Evolutionary conservation across 495 filamentous ascomycete genomes (phyloP).

Genomic region (Pyrenopolyporus hunteri): DNA sequence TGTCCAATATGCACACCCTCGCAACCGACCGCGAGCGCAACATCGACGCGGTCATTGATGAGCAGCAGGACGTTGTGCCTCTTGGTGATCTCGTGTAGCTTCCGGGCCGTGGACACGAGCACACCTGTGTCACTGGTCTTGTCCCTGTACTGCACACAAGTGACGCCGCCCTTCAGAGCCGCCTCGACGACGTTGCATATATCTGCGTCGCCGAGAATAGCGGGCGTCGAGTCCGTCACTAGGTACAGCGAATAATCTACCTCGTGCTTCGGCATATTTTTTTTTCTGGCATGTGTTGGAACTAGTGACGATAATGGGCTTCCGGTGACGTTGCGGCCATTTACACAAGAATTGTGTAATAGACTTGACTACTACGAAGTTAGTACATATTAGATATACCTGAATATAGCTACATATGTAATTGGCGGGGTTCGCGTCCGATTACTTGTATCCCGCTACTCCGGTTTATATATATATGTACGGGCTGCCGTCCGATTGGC

Average conservation of each 20-base stretch:
- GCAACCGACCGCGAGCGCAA: conserved; percentile 81
- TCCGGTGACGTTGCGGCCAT: background rate
- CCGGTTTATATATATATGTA: too few species aligned
- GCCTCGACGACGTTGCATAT: conserved; percentile 76
- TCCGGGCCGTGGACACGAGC: conserved; percentile 71
- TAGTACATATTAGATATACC: background rate
- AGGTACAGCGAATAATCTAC: conserved; percentile 75
- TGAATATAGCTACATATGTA: conserved; percentile 6
- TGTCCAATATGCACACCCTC: conserved; percentile 95
- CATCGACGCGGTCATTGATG: conserved; percentile 95
- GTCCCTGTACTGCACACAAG: conserved; percentile 88
- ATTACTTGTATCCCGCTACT: background rate
- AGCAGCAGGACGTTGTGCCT: conserved; percentile 77
- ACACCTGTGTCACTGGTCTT: conserved; percentile 79
- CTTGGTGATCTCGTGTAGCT: conserved; percentile 71
- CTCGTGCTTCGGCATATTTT: conserved; percentile 42
- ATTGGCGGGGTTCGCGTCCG: conserved; percentile 5
- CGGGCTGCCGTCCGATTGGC: too few species aligned
- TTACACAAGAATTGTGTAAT: conserved; percentile 14
- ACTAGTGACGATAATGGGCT: conserved; percentile 2
- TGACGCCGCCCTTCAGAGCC: conserved; percentile 81
- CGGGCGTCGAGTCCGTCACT: conserved; percentile 87
- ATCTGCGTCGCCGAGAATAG: conserved; percentile 70
- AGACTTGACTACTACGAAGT: background rate
- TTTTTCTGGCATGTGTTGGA: conserved; percentile 1